Conservation (phyloP, 2,329 filamentous ascomycete genomes). For the Hawksworthiomyces lignivorus region DNA sequence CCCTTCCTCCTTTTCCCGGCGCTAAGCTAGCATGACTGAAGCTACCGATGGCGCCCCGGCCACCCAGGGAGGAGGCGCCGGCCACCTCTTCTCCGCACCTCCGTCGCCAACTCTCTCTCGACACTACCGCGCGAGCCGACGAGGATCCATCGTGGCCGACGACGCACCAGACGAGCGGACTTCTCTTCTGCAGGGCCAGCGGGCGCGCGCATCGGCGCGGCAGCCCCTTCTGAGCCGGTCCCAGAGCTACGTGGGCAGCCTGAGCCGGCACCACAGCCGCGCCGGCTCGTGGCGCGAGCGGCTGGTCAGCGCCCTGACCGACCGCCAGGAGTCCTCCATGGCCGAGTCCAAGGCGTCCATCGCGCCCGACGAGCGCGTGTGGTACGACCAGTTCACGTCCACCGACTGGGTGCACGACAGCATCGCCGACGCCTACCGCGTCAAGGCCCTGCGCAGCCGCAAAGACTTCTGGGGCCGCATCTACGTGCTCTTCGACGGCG, state of each 20-base stretch:
- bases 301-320: constrained; percentile 53
- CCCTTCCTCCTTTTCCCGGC: not conserved
- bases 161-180: constrained; percentile 24
- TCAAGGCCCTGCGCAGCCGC: constrained; percentile 71
- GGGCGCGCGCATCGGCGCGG: constrained; percentile 15
- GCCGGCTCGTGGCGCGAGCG: constrained; percentile 53
- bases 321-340: constrained; percentile 49
- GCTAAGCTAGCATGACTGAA: constrained; percentile 10
- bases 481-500: constrained; percentile 69
- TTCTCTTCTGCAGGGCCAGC: constrained; percentile 18
- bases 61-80: not conserved
- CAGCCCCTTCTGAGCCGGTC: constrained; percentile 20
- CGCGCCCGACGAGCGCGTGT: constrained; percentile 74
- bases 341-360: constrained; percentile 58
- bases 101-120: constrained; percentile 21
- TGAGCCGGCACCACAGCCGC: constrained; percentile 44
- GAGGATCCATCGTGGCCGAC: constrained; percentile 15
- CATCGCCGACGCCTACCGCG: constrained; percentile 85
- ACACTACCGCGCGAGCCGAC: constrained; percentile 17
- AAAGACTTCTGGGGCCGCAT: constrained; percentile 81
- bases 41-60: not conserved
- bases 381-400: constrained; percentile 98
- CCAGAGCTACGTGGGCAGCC: constrained; percentile 22
- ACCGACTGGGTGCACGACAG: constrained; percentile 98
- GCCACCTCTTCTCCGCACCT: constrained; percentile 20